phyloP scores from a whole-genome alignment of 75 land plant genomes.

The Isoetes taiwanensis region DNA sequence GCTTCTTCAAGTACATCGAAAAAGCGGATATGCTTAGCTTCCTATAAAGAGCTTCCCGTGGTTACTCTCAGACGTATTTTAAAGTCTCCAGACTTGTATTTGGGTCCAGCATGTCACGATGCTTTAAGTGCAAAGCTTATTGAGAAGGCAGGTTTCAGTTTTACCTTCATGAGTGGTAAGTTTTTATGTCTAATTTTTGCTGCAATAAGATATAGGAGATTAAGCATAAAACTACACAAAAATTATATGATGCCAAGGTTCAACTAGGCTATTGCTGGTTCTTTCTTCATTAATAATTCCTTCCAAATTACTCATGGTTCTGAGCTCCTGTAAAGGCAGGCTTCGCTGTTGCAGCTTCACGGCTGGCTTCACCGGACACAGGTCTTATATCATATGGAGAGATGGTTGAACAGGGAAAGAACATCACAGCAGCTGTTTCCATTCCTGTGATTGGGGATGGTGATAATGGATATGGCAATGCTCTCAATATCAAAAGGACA shows the following conservation, averaged over 20 bases:
- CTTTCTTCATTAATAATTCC: too few relatives aligned
- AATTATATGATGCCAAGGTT: too few relatives aligned
- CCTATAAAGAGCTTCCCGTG: conserved; percentile 24
- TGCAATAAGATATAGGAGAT: too few relatives aligned
- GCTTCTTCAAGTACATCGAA: too few relatives aligned
- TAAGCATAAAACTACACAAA: too few relatives aligned
- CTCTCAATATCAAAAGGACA: conserved; percentile 90
- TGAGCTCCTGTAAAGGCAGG: conserved; percentile 25
- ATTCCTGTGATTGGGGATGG: conserved; percentile 98
- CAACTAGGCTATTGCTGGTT: too few relatives aligned
- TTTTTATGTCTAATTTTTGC: too few relatives aligned
- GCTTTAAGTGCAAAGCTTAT: conserved; percentile 94
- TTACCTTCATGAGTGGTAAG: conserved; percentile 84
- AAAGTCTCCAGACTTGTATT: conserved; percentile 64
- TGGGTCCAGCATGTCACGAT: conserved; percentile 90
- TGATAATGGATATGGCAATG: conserved; percentile 95
- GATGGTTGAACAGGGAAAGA: conserved; percentile 84
- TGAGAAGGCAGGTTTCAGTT: conserved; percentile 69
- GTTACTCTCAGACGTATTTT: conserved; percentile 44
- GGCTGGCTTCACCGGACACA: conserved; percentile 78
- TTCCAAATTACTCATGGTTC: background rate
- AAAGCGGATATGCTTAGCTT: too few relatives aligned
- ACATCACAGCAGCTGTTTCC: conserved; percentile 81
- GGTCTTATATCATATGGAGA: conserved; percentile 92
- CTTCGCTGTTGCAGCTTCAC: conserved; percentile 72